Percentiles rank a stretch among this genome's conserved stretches.
Evolutionary conservation across 2,329 filamentous ascomycete genomes (phyloP).

Genomic region (Sporothrix pallida): DNA sequence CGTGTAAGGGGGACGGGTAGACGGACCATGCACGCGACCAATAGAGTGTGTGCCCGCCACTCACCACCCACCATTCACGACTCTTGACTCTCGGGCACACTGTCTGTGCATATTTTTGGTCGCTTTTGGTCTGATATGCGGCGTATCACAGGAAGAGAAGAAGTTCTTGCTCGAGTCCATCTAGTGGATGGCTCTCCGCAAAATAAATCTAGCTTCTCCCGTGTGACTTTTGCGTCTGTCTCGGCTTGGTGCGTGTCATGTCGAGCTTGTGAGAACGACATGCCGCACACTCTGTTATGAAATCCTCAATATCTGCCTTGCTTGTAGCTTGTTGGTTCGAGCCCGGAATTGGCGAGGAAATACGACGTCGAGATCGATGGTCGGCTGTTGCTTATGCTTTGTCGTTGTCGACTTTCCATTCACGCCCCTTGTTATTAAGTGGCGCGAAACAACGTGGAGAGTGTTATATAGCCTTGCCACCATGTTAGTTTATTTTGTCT

Average conservation of each 20-base stretch:
- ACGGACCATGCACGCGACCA: conserved; percentile 20
- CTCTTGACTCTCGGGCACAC: no score
- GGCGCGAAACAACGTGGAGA: neutral
- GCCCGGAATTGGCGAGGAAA: neutral
- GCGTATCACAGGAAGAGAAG: no score
- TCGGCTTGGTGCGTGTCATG: neutral
- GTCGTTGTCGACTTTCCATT: neutral
- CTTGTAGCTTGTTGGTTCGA: neutral
- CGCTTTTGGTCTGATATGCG: no score
- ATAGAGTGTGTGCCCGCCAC: neutral
- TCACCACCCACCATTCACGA: neutral
- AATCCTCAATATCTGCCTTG: no score
- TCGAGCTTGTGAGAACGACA: neutral
- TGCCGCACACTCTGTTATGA: no score
- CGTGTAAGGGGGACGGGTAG: neutral
- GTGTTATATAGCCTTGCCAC: no score
- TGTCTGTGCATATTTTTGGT: neutral
- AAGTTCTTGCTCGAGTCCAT: neutral
- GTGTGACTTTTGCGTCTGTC: neutral
- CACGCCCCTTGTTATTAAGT: neutral
- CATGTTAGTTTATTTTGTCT: neutral
- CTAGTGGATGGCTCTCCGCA: neutral
- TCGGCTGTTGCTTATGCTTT: neutral
- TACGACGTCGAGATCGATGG: no score
- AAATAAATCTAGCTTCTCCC: neutral